phyloP scores from a whole-genome alignment of 2,329 filamentous ascomycete species.

The Hymenoscyphus linearis region DNA sequence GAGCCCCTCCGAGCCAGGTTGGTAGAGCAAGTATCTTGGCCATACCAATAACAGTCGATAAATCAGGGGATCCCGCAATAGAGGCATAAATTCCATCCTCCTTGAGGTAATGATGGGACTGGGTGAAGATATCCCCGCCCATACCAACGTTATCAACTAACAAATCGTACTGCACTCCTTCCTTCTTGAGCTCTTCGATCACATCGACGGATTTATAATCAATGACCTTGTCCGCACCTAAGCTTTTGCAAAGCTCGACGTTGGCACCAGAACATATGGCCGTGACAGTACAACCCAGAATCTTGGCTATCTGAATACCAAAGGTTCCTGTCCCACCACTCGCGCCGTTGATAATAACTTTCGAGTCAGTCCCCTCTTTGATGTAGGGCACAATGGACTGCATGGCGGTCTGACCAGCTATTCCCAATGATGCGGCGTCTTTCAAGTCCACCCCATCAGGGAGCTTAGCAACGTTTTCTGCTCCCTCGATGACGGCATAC shows the following conservation, averaged over 20 bases:
- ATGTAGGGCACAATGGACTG: slow-evolving; percentile 40
- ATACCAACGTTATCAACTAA: slow-evolving; percentile 20
- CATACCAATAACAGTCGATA: no score
- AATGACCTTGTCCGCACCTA: slow-evolving; percentile 44
- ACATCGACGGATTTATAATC: slow-evolving; percentile 15
- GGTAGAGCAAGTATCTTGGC: no score
- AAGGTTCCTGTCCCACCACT: slow-evolving; percentile 56
- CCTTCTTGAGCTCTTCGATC: slow-evolving; percentile 9
- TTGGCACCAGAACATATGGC: slow-evolving; percentile 54
- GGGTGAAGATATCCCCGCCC: no score
- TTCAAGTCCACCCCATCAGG: slow-evolving; percentile 31
- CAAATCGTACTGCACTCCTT: slow-evolving; percentile 17
- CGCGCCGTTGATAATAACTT: slow-evolving; percentile 60
- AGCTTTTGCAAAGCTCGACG: slow-evolving; percentile 46
- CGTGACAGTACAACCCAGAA: slow-evolving; percentile 52
- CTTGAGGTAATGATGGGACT: no score
- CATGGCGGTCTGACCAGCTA: slow-evolving; percentile 36
- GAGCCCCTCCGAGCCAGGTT: no score
- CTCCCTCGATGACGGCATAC: slow-evolving; percentile 5
- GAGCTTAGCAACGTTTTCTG: neutral
- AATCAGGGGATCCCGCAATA: no score
- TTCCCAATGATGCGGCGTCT: slow-evolving; percentile 37
- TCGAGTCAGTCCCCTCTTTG: slow-evolving; percentile 38
- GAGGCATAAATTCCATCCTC: no score
- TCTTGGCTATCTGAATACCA: slow-evolving; percentile 58